A percentile compares a stretch with the other conserved stretches of the same genome.
Evolutionary conservation across 306 rosid genomes (phyloP).

Genomic region (Quillaja saponaria): DNA sequence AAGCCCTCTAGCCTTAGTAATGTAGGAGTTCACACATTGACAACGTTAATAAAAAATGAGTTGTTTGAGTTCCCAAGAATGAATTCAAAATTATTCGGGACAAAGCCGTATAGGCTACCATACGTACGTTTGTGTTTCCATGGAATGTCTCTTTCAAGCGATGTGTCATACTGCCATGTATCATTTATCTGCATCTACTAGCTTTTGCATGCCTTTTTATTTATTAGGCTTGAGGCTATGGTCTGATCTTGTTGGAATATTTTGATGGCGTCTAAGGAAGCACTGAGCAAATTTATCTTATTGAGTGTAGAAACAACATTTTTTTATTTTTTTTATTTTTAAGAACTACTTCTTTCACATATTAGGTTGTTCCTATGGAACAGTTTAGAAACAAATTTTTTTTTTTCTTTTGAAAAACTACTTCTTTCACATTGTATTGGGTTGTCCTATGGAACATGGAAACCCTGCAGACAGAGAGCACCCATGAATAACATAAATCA

Average conservation of each 20-base stretch:
- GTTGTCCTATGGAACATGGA: slow-evolving; percentile 58
- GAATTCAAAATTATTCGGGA: slow-evolving; percentile 13
- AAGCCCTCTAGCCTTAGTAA: too few species aligned
- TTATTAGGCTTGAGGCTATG: slow-evolving; percentile 10
- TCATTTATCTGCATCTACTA: not conserved
- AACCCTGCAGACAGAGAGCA: slow-evolving; percentile 39
- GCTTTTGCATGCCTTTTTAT: not conserved
- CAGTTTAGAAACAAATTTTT: too few species aligned
- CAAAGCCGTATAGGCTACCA: not conserved
- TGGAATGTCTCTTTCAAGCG: slow-evolving; percentile 6
- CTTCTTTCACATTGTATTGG: slow-evolving; percentile 30
- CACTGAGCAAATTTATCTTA: slow-evolving; percentile 10
- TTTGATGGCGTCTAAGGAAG: not conserved
- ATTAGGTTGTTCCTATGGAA: too few species aligned
- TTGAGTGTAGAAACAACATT: slow-evolving; percentile 10
- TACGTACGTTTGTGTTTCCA: slow-evolving; percentile 14
- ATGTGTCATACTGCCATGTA: slow-evolving; percentile 9
- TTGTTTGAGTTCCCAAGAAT: too few species aligned
- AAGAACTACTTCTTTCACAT: too few species aligned
- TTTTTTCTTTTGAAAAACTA: slow-evolving; percentile 18
- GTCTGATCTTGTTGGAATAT: not conserved
- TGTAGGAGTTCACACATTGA: too few species aligned
- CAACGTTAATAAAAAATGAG: slow-evolving; percentile 13
- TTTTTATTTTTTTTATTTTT: too few species aligned
- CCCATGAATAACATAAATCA: slow-evolving; percentile 49